Percentiles rank a stretch among this genome's conserved stretches.
Evolutionary conservation across 805 yeast species (phyloP).

Genomic region (Hanseniaspora mollemarum): DNA sequence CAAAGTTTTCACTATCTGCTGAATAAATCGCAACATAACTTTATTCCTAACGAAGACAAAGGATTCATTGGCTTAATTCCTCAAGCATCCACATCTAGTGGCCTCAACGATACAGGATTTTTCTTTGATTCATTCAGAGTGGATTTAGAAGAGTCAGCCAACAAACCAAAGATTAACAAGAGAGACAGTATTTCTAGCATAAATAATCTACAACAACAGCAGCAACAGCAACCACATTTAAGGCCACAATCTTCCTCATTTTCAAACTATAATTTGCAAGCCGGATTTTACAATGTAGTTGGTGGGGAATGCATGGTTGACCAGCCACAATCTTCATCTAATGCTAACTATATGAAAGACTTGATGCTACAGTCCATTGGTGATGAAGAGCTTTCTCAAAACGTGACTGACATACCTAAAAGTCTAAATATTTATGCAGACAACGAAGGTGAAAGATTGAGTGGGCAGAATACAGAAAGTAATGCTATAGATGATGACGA

Average conservation of each 20-base stretch:
- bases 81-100: background rate
- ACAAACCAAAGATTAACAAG: background rate
- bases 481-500: conserved; percentile 10
- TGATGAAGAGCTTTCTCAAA: background rate
- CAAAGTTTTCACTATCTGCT: background rate
- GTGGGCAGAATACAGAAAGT: background rate
- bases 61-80: conserved; percentile 10
- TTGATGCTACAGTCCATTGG: background rate
- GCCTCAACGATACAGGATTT: background rate
- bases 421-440: background rate
- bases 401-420: background rate
- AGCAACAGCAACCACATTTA: background rate
- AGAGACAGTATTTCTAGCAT: conserved; percentile 8
- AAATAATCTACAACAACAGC: background rate
- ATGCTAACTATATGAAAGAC: background rate
- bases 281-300: background rate
- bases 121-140: background rate
- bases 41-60: background rate
- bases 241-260: conserved; percentile 15
- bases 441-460: background rate
- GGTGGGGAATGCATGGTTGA: background rate
- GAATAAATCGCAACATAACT: background rate
- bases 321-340: background rate
- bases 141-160: background rate
- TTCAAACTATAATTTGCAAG: conserved; percentile 11